Evolutionary conservation across 306 rosid genomes (phyloP).

Genomic region (Quercus alba): DNA sequence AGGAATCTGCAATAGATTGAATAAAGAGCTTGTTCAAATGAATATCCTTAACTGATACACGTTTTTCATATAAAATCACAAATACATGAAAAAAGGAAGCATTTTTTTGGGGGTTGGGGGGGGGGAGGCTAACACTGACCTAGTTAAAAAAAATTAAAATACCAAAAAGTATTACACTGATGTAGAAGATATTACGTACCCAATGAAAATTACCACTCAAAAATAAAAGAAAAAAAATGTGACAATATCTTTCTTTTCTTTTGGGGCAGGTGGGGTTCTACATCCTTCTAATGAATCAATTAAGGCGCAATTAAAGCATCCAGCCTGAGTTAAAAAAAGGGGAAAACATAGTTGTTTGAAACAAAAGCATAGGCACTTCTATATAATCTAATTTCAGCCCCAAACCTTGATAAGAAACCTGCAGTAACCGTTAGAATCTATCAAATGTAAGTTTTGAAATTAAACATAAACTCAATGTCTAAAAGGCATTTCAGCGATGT

Average conservation of each 20-base stretch:
- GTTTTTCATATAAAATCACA: background rate
- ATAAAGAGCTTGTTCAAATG: background rate
- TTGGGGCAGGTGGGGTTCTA: background rate
- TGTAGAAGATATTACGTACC: background rate
- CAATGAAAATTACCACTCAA: background rate
- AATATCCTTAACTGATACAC: background rate
- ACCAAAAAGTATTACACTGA: background rate
- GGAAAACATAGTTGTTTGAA: no score
- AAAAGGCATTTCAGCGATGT: no score
- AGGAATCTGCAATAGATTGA: slow-evolving; percentile 68
- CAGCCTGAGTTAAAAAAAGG: background rate
- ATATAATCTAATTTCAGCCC: no score
- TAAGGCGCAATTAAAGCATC: background rate
- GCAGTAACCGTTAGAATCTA: no score
- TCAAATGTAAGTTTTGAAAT: no score
- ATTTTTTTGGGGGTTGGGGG: no score
- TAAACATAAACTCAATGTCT: no score
- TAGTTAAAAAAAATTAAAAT: background rate
- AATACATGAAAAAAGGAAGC: background rate
- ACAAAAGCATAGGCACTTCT: no score
- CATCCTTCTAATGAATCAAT: background rate
- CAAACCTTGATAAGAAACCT: no score
- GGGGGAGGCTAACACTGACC: background rate
- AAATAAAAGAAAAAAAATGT: slow-evolving; percentile 14
- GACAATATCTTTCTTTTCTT: slow-evolving; percentile 30